Percentiles rank a stretch among this genome's conserved stretches.
Evolutionary conservation across 345 rosid genomes (phyloP).

Genomic region (Eucalyptus regnans): DNA sequence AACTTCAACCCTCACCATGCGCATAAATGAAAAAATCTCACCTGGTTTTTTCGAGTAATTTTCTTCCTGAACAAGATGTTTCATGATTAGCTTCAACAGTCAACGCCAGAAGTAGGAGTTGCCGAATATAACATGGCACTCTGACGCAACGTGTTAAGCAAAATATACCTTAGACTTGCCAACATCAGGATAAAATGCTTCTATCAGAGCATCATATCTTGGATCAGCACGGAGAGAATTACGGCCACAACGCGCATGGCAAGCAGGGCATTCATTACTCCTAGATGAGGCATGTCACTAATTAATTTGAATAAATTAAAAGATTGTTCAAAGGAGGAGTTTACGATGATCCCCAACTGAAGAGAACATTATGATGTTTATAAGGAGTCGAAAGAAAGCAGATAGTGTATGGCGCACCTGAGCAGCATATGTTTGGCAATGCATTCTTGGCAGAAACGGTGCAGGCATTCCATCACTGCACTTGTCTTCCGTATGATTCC

Average conservation of each 20-base stretch:
- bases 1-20: not conserved
- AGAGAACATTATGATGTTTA: not conserved
- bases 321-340: not conserved
- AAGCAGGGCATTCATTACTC: conserved; percentile 85
- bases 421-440: conserved; percentile 79
- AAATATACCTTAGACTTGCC: conserved; percentile 42
- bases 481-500: conserved; percentile 81
- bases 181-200: conserved; percentile 54
- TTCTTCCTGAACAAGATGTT: not conserved
- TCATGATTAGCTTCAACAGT: not conserved
- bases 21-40: not conserved
- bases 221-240: conserved; percentile 83
- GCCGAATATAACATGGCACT: not conserved
- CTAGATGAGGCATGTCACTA: conserved; percentile 21
- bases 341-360: not conserved
- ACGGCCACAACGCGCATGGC: conserved; percentile 74
- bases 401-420: conserved; percentile 29
- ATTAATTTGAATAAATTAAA: not conserved
- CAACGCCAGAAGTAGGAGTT: not conserved
- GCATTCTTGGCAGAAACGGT: conserved; percentile 84
- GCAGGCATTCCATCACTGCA: conserved; percentile 84
- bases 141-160: not conserved
- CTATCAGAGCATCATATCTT: conserved; percentile 66
- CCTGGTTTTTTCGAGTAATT: not conserved
- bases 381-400: not conserved